A percentile compares a stretch with the other conserved stretches of the same genome.
phyloP scores from a whole-genome alignment of 2,329 filamentous ascomycete species.

The Venturia carpophila region DNA sequence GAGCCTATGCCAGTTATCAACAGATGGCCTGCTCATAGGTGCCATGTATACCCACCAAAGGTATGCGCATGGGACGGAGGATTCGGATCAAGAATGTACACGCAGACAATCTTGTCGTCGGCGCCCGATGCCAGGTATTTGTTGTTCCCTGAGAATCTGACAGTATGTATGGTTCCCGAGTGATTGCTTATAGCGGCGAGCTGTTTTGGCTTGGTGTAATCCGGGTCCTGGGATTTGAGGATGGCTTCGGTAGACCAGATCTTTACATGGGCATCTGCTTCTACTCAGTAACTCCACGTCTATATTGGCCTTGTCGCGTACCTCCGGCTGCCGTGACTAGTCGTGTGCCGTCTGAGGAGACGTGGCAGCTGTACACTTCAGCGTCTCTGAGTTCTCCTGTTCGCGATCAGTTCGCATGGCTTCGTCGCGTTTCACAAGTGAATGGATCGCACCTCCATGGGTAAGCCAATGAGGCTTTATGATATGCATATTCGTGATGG shows the following conservation, averaged over 20 bases:
- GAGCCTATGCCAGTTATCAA: constrained; percentile 46
- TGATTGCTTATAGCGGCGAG: constrained; percentile 98
- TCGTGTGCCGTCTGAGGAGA: constrained; percentile 87
- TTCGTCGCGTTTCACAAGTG: constrained; percentile 22
- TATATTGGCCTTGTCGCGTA: constrained; percentile 37
- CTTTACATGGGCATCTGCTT: constrained; percentile 81
- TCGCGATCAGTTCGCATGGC: background rate
- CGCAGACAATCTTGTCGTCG: constrained; percentile 97
- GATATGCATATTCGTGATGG: constrained; percentile 20
- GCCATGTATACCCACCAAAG: constrained; percentile 54
- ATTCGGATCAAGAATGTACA: constrained; percentile 83
- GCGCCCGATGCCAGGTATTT: constrained; percentile 94
- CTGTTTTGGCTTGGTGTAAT: constrained; percentile 75
- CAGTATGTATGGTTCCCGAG: constrained; percentile 92
- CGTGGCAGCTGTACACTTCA: constrained; percentile 96
- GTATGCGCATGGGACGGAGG: constrained; percentile 67
- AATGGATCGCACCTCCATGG: constrained; percentile 20
- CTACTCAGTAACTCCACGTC: constrained; percentile 20
- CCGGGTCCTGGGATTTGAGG: constrained; percentile 65
- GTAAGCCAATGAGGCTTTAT: constrained; percentile 21
- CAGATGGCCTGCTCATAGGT: background rate
- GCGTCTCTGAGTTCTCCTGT: constrained; percentile 89
- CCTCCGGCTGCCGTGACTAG: constrained; percentile 90
- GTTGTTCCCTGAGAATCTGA: constrained; percentile 91
- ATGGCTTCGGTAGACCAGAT: constrained; percentile 97